phyloP scores from a whole-genome alignment of 306 rosid species.

The Prunus fruticosa region DNA sequence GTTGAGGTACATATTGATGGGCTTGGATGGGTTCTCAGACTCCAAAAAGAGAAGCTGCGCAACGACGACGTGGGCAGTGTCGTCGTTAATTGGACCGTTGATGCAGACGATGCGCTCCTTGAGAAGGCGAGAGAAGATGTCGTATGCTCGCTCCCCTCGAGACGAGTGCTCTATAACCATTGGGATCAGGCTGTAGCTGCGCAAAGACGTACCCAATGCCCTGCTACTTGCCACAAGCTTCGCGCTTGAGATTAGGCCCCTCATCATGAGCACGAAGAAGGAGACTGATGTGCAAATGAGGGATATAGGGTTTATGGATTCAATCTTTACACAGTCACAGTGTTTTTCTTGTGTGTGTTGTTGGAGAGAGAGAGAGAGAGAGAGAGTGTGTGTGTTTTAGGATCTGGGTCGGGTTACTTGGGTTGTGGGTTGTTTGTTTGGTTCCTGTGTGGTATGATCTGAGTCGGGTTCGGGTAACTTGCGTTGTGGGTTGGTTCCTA shows the following conservation, averaged over 20 bases:
- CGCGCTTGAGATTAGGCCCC: constrained; percentile 39
- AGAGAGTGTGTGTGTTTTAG: background rate
- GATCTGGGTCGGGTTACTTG: background rate
- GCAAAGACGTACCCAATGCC: constrained; percentile 23
- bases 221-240: constrained; percentile 18
- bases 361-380: too few species aligned
- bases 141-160: constrained; percentile 94
- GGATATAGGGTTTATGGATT: constrained; percentile 7
- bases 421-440: background rate
- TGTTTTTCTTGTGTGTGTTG: background rate
- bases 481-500: background rate
- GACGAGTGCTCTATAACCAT: constrained; percentile 98
- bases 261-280: constrained; percentile 27
- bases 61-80: constrained; percentile 93
- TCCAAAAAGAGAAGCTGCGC: constrained; percentile 97
- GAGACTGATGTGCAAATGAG: background rate
- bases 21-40: constrained; percentile 94
- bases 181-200: constrained; percentile 63
- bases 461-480: background rate
- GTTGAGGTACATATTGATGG: constrained; percentile 85
- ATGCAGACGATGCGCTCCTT: constrained; percentile 96
- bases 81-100: constrained; percentile 88
- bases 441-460: background rate
- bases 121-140: constrained; percentile 95
- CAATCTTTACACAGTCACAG: background rate